phyloP scores from a whole-genome alignment of 176 grass and related monocot species.

The Hsuehochloa calcarea region DNA sequence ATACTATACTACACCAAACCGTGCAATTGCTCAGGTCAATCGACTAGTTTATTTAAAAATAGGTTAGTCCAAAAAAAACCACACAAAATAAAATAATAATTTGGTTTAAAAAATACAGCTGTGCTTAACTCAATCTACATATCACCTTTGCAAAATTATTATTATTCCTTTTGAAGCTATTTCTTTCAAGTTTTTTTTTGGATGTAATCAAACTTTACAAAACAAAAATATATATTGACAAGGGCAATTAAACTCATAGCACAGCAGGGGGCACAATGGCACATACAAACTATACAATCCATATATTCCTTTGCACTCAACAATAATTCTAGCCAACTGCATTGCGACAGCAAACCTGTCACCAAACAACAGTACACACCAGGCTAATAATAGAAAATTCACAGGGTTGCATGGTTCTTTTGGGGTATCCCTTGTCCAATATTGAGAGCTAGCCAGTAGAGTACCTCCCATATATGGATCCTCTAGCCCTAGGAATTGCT shows the following conservation, averaged over 20 bases:
- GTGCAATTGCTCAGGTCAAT: too few relatives aligned
- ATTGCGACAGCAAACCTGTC: conserved; percentile 34
- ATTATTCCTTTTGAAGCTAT: background rate
- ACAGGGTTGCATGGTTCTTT: conserved; percentile 38
- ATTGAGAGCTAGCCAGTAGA: background rate
- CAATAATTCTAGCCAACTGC: conserved; percentile 39
- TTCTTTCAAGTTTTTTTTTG: background rate
- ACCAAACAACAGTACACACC: background rate
- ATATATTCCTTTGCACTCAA: conserved; percentile 23
- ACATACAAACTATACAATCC: background rate
- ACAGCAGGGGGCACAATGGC: background rate
- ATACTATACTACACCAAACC: too few relatives aligned
- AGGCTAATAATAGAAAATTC: conserved; percentile 36
- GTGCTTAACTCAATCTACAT: too few relatives aligned
- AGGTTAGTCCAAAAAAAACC: background rate
- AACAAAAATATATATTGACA: background rate
- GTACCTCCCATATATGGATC: conserved; percentile 31
- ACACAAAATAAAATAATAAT: background rate
- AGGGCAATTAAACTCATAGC: background rate
- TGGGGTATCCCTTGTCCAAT: conserved; percentile 39
- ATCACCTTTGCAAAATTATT: background rate
- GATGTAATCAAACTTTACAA: background rate
- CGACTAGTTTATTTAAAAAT: too few relatives aligned
- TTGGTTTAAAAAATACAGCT: background rate
- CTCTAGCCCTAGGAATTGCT: background rate